phyloP scores from a whole-genome alignment of 2,329 filamentous ascomycete species.

The Verticillium albo-atrum region DNA sequence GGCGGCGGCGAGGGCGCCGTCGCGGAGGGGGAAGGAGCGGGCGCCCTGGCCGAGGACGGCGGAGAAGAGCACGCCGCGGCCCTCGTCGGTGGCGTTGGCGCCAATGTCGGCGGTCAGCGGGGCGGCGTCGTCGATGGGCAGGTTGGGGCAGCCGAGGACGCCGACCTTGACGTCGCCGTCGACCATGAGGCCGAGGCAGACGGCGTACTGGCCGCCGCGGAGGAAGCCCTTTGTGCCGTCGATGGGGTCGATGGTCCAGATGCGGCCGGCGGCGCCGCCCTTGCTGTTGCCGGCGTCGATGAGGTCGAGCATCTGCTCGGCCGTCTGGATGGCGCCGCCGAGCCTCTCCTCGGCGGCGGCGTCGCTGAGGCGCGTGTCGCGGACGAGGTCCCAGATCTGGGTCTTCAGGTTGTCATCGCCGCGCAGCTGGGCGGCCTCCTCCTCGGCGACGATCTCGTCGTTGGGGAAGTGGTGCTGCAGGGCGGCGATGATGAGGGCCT shows the following conservation, averaged over 20 bases:
- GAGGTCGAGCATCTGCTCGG: slow-evolving; percentile 62
- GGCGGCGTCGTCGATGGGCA: slow-evolving; percentile 78
- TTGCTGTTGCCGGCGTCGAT: slow-evolving; percentile 66
- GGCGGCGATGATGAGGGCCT: slow-evolving; percentile 90
- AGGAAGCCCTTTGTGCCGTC: slow-evolving; percentile 98
- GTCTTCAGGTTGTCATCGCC: slow-evolving; percentile 61
- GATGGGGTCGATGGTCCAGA: slow-evolving; percentile 97
- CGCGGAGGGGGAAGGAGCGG: slow-evolving; percentile 67
- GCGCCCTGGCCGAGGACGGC: slow-evolving; percentile 78
- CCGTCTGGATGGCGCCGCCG: slow-evolving; percentile 62
- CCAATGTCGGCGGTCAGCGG: slow-evolving; percentile 69
- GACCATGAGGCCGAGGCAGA: slow-evolving; percentile 87
- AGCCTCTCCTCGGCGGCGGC: slow-evolving; percentile 60
- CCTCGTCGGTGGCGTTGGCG: slow-evolving; percentile 67
- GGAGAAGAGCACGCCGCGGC: slow-evolving; percentile 83
- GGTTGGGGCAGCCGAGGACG: slow-evolving; percentile 91
- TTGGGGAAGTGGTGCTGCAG: slow-evolving; percentile 84
- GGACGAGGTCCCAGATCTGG: slow-evolving; percentile 79
- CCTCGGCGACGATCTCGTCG: slow-evolving; percentile 91
- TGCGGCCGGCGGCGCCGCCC: slow-evolving; percentile 69
- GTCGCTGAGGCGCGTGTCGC: slow-evolving; percentile 65
- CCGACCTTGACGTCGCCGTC: slow-evolving; percentile 93
- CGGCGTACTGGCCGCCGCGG: slow-evolving; percentile 92
- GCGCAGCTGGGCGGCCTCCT: slow-evolving; percentile 79
- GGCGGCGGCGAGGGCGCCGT: slow-evolving; percentile 45